A percentile compares a stretch with the other conserved stretches of the same genome.
phyloP scores from a whole-genome alignment of 108 stramenopile genomes.

The Cyclotella atomus region DNA sequence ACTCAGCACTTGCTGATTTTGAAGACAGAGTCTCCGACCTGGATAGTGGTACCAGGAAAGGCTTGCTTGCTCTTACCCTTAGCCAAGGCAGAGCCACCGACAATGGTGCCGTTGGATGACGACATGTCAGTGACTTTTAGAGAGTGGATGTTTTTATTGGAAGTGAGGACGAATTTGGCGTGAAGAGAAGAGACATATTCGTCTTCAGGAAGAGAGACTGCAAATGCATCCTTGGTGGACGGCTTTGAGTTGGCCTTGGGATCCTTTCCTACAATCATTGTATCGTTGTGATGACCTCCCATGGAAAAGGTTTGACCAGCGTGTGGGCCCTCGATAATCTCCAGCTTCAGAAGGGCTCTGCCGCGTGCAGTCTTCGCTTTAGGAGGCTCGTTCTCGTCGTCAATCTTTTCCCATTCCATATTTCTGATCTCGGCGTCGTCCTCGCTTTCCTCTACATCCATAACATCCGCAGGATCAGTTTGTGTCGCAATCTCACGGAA shows the following conservation, averaged over 20 bases:
- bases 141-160: slow-evolving; percentile 40
- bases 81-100: slow-evolving; percentile 50
- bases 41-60: slow-evolving; percentile 63
- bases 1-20: slow-evolving; percentile 21
- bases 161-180: slow-evolving; percentile 35
- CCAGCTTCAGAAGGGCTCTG: slow-evolving; percentile 34
- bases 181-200: slow-evolving; percentile 24
- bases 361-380: neutral
- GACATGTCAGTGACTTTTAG: slow-evolving; percentile 61
- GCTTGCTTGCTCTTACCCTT: slow-evolving; percentile 57
- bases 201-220: slow-evolving; percentile 17
- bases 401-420: slow-evolving; percentile 48
- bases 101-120: slow-evolving; percentile 53
- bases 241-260: slow-evolving; percentile 9
- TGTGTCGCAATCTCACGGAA: slow-evolving; percentile 22
- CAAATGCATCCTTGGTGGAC: slow-evolving; percentile 19
- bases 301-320: slow-evolving; percentile 21
- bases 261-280: slow-evolving; percentile 28
- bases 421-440: slow-evolving; percentile 10
- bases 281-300: slow-evolving; percentile 27
- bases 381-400: slow-evolving; percentile 23
- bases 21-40: slow-evolving; percentile 51
- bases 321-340: slow-evolving; percentile 34
- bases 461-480: slow-evolving; percentile 10
- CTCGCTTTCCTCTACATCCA: slow-evolving; percentile 11